Base-by-base conservation (phyloP, 2,329 filamentous ascomycete species). In the Chaetomiaceae sp. region DNA sequence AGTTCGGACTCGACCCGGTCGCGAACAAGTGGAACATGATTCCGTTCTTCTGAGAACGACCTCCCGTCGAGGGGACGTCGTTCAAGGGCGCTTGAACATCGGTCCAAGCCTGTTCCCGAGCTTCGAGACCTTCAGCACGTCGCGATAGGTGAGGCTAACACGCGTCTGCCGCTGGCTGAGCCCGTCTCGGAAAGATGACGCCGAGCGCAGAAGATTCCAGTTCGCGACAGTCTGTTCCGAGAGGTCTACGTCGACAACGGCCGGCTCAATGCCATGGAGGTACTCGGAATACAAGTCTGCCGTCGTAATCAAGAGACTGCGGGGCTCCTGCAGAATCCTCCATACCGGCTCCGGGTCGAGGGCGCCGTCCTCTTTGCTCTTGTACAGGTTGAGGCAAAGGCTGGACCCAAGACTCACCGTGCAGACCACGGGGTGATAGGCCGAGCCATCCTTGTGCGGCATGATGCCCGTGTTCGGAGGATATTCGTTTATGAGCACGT, bases 401-500 rank as follows among this genome's bases (percentile, higher is more conserved):
- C 79, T 79, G 9, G 80, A 79, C 0, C 88, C 88, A 7, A 98
- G 69, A 67, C 88, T 95, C 52, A 97, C 83, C 2, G 93, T 97
- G 54, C 88, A 93, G 11, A 96, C 91, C 12, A 94, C 81, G 1
- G 86, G 86, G 61, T 86, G 78, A 62, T 98, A 98, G 9, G 91
- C 88, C 8, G 78, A 70, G 2, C 91, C 93, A 64, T 98, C 91
- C 72, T 96, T 93, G 64, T 97, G 91, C 38, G 90, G 83, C 87
- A 96, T 95, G 55, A 97, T 97, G n/a, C 91, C 91, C 52, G 95
- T 79, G 2, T 87, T 88, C 0, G 87, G 81, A 1, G 75, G 74
- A 64, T 97, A 98, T 64, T 96, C 90, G 61, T 98, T 98, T 57
- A 97, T 81, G 30, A 97, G 73, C 37, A 95, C 88, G 67, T 97